A percentile compares a stretch with the other conserved stretches of the same genome.
Evolutionary conservation across 768 basidiomycete genomes (phyloP).

Genomic region (Pulveroboletus sp.): DNA sequence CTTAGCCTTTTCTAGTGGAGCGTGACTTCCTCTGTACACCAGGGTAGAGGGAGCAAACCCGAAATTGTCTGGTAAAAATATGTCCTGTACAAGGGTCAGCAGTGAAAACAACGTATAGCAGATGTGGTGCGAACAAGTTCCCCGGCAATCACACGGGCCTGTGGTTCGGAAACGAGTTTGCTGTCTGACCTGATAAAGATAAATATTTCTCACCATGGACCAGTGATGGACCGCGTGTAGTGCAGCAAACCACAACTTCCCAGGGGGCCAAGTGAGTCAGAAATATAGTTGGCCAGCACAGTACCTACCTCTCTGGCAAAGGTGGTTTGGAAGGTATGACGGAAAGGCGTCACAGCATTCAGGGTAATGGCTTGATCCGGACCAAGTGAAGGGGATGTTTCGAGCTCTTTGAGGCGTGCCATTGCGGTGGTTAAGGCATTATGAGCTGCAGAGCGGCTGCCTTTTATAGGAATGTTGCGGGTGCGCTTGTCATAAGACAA

Average conservation of each 20-base stretch:
- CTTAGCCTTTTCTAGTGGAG: conserved; percentile 63
- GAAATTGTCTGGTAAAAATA: conserved; percentile 70
- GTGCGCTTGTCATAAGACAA: conserved; percentile 75
- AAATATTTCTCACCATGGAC: conserved; percentile 64
- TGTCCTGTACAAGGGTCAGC: conserved; percentile 43
- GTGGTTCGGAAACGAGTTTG: conserved; percentile 8
- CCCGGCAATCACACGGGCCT: conserved; percentile 83
- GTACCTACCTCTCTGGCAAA: conserved; percentile 72
- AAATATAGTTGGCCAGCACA: not conserved
- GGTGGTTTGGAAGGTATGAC: conserved; percentile 73
- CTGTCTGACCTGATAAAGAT: not conserved
- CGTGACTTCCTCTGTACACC: conserved; percentile 67
- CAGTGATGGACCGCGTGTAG: conserved; percentile 89
- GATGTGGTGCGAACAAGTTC: conserved; percentile 59
- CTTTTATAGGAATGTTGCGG: conserved; percentile 85
- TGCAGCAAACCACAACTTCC: conserved; percentile 83
- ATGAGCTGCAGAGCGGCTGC: conserved; percentile 55
- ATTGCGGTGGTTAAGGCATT: conserved; percentile 56
- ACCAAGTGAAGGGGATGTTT: conserved; percentile 37
- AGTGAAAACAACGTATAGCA: not conserved
- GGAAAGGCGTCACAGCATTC: conserved; percentile 78
- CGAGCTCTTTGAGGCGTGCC: conserved; percentile 50
- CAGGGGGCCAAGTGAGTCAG: conserved; percentile 9
- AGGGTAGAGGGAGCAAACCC: conserved; percentile 87
- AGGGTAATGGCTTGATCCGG: conserved; percentile 63